phyloP scores from a whole-genome alignment of 1,139 yeast species.

The Nadsonia commutata region DNA sequence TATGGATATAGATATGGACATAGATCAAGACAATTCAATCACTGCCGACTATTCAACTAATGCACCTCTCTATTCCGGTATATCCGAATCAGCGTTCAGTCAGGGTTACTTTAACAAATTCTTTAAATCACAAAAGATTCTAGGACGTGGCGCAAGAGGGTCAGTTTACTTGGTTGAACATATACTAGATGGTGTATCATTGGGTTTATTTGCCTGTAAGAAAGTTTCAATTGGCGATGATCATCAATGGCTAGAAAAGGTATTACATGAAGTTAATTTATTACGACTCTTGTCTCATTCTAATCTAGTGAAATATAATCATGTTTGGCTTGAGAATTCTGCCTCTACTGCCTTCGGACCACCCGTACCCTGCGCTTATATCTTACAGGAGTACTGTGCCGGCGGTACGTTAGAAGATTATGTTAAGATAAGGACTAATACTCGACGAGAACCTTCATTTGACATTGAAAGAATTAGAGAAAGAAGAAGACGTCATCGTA shows the following conservation, averaged over 20 bases:
- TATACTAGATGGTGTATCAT: constrained; percentile 47
- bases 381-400: constrained; percentile 72
- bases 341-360: constrained; percentile 43
- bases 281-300: constrained; percentile 35
- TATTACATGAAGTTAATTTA: constrained; percentile 63
- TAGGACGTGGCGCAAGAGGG: constrained; percentile 79
- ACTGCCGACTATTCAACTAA: background rate
- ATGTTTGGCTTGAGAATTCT: constrained; percentile 81
- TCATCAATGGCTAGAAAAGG: constrained; percentile 49
- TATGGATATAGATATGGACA: too few relatives aligned
- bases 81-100: constrained; percentile 32
- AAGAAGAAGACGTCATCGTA: background rate
- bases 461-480: constrained; percentile 6
- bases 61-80: constrained; percentile 8
- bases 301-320: constrained; percentile 71
- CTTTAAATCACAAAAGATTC: constrained; percentile 34
- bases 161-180: constrained; percentile 76
- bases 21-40: background rate
- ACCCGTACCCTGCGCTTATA: constrained; percentile 65
- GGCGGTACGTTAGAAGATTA: constrained; percentile 78
- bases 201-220: constrained; percentile 74
- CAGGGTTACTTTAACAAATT: constrained; percentile 63
- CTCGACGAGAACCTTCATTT: constrained; percentile 1
- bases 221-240: constrained; percentile 74
- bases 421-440: constrained; percentile 21